A percentile compares a stretch with the other conserved stretches of the same genome.
Evolutionary conservation across 768 basidiomycete species (phyloP).

Genomic region (Dentipellis sp.): DNA sequence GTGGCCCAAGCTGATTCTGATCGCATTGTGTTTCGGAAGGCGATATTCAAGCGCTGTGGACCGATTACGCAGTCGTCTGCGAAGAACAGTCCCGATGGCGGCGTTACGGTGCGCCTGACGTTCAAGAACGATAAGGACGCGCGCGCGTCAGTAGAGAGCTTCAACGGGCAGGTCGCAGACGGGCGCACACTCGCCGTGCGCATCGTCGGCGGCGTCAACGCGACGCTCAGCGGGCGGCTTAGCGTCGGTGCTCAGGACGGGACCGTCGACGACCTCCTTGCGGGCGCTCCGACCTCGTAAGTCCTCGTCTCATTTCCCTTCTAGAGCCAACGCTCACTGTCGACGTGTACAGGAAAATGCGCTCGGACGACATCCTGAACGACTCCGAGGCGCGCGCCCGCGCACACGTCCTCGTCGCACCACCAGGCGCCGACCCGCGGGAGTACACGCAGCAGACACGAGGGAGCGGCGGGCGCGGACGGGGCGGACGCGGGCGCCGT

Average conservation of each 20-base stretch:
- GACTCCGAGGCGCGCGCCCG: conserved; percentile 14
- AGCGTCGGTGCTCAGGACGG: conserved; percentile 11
- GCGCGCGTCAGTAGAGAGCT: conserved; percentile 8
- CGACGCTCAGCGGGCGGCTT: conserved; percentile 13
- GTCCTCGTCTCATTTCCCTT: not conserved
- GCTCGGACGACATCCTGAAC: conserved; percentile 13
- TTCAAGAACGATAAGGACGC: conserved; percentile 16
- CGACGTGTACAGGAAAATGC: conserved; percentile 11
- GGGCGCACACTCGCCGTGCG: conserved; percentile 13
- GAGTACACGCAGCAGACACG: conserved; percentile 9
- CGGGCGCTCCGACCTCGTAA: conserved; percentile 10
- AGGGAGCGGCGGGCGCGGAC: conserved; percentile 5
- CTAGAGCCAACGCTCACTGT: not conserved
- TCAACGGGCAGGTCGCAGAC: conserved; percentile 14
- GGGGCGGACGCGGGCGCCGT: conserved; percentile 7
- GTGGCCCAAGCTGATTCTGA: not conserved
- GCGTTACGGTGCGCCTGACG: conserved; percentile 14
- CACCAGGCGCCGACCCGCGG: conserved; percentile 12
- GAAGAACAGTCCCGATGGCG: conserved; percentile 6
- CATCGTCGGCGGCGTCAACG: conserved; percentile 14
- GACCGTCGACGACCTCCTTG: conserved; percentile 13
- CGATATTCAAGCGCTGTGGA: conserved; percentile 16
- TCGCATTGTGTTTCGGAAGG: conserved; percentile 1
- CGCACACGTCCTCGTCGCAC: conserved; percentile 13
- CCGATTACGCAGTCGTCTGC: conserved; percentile 12